Base-by-base conservation (phyloP, 768 basidiomycete genomes). In the Collybia mongolica region DNA sequence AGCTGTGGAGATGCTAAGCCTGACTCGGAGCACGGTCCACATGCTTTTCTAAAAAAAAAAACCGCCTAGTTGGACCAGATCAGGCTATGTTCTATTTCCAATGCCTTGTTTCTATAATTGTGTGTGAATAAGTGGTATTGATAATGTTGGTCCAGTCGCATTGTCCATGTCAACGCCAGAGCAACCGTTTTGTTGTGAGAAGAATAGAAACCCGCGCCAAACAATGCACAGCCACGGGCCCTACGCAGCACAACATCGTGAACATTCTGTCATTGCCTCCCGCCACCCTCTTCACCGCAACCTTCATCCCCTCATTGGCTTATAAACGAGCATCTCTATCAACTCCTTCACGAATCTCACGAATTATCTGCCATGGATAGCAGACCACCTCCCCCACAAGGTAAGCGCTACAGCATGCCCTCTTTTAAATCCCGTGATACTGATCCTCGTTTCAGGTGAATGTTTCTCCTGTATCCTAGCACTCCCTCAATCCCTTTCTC, bases 381-480 rank as follows among this genome's bases (percentile, higher is more conserved):
- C 46, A 66, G 74, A 58, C 64, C 65, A 48, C 73, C 72, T 59
- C 75, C 73, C 22, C 67, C 70, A 15, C 65, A 65, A 72, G 72
- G 74, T 73, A 48, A 46, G 69, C 59, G 9, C 17, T 38, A 11
- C 7, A 15, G 19, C n/a, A 18, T 24, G 22, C 17, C 8, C n/a
- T 35, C 14, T 20, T 8, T 3, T 24, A 40, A 44, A 48, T 32
- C 28, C 20, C 39, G 17, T 44, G 26, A 23, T 39, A 15, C 14
- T 39, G 17, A 20, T 36, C 38, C 44, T 28, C 49, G 54, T 48
- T 54, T 52, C 48, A 59, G 60, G 60, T 55, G 58, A 60, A 59
- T 57, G 28, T 48, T 42, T 19, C 20, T 40, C 2, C 23, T 23
- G 43, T 32, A 17, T 24, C 11, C 14, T 26, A 23, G 14, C 37